Percentiles rank a stretch among this genome's conserved stretches.
These are phyloP conservation scores for Wallemia mellicola DNA, from an alignment of 1,284 basidiomycete genomes.

Conservation along the genomic window DNA sequence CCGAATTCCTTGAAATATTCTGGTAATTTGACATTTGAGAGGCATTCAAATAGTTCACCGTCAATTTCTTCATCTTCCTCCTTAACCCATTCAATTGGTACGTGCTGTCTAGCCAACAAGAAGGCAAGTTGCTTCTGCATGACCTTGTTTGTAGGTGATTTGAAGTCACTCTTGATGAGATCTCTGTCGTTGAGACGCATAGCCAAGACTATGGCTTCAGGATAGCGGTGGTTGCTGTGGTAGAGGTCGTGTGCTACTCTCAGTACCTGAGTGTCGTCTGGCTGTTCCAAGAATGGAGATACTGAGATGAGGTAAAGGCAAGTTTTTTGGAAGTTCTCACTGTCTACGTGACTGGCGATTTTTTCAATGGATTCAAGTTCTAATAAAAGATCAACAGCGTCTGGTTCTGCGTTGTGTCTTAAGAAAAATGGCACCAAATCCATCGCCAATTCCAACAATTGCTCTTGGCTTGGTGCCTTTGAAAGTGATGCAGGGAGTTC, in stretches of 20 bases:
- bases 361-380: constrained; percentile 74
- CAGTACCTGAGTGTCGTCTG: constrained; percentile 75
- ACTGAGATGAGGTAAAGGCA: constrained; percentile 84
- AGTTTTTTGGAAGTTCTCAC: constrained; percentile 67
- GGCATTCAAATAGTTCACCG: constrained; percentile 51
- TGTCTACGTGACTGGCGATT: constrained; percentile 44
- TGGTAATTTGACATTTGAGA: constrained; percentile 60
- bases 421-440: constrained; percentile 77
- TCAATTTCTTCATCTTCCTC: constrained; percentile 34
- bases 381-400: constrained; percentile 83
- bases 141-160: constrained; percentile 43
- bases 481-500: constrained; percentile 20
- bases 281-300: constrained; percentile 41
- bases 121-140: constrained; percentile 94
- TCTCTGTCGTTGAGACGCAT: constrained; percentile 58
- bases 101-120: constrained; percentile 68
- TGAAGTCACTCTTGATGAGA: constrained; percentile 51
- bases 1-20: constrained; percentile 68
- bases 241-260: constrained; percentile 73
- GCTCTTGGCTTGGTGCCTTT: constrained; percentile 19
- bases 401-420: constrained; percentile 86
- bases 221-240: constrained; percentile 56
- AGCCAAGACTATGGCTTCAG: constrained; percentile 66
- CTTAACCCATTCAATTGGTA: constrained; percentile 65
- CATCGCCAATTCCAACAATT: constrained; percentile 45